Percentiles rank a stretch among this genome's conserved stretches.
Evolutionary conservation across 805 yeast species (phyloP).

Genomic region (Yarrowia yakushimensis): DNA sequence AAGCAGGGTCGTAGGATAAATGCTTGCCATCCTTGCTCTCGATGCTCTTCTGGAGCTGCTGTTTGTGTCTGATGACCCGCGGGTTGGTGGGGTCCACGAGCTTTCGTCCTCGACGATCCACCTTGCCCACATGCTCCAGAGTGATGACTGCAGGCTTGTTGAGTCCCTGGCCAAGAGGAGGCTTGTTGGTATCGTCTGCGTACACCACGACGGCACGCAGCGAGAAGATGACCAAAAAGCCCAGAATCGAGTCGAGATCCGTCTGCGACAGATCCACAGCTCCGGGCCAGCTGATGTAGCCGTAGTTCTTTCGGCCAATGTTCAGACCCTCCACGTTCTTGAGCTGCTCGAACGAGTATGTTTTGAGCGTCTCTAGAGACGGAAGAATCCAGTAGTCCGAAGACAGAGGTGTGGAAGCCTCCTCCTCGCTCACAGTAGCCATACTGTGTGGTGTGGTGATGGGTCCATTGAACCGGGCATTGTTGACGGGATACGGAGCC

Average conservation of each 20-base stretch:
- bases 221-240: conserved; percentile 61
- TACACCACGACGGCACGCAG: conserved; percentile 61
- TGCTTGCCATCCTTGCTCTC: conserved; percentile 68
- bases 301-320: conserved; percentile 71
- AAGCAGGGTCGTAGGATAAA: conserved; percentile 71
- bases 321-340: conserved; percentile 57
- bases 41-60: conserved; percentile 44
- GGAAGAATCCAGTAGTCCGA: conserved; percentile 79
- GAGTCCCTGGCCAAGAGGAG: conserved; percentile 68
- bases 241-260: conserved; percentile 57
- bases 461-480: conserved; percentile 4
- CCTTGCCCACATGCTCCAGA: conserved; percentile 72
- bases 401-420: neutral
- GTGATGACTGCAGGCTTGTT: conserved; percentile 71
- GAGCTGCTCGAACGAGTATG: conserved; percentile 54
- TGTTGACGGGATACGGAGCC: conserved; percentile 9
- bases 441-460: conserved; percentile 2
- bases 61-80: conserved; percentile 47
- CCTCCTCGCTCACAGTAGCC: conserved; percentile 24
- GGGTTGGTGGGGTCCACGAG: conserved; percentile 71
- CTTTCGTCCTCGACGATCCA: conserved; percentile 51
- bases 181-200: conserved; percentile 58
- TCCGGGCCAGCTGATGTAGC: conserved; percentile 62
- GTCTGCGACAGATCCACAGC: conserved; percentile 77
- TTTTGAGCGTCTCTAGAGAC: conserved; percentile 55